A percentile compares a stretch with the other conserved stretches of the same genome.
Conservation (phyloP, 306 rosid species). For the Begonia loranthoides region DNA sequence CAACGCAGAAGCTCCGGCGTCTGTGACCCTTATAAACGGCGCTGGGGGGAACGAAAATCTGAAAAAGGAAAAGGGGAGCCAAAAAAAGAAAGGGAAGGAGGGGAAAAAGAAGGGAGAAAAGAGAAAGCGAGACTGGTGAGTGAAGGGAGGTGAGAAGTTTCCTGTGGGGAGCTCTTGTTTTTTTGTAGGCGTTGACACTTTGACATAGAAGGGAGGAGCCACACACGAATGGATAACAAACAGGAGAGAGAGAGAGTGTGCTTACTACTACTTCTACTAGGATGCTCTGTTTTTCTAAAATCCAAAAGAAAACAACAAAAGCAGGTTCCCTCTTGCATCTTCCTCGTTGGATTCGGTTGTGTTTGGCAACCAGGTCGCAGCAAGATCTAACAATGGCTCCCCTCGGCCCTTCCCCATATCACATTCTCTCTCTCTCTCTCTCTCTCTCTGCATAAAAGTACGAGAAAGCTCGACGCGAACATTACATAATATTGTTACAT, state of each 20-base stretch:
- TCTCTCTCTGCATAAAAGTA: slow-evolving; percentile 33
- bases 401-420: no score
- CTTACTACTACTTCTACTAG: no score
- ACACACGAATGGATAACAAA: slow-evolving; percentile 10
- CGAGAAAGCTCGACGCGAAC: slow-evolving; percentile 38
- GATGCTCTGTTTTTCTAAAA: no score
- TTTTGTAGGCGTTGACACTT: slow-evolving; percentile 29
- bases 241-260: no score
- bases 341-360: slow-evolving; percentile 54
- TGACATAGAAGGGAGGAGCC: neutral
- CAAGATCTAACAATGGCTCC: no score
- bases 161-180: slow-evolving; percentile 15
- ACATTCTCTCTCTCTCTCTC: no score
- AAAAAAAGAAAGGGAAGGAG: slow-evolving; percentile 2
- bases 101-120: slow-evolving; percentile 11
- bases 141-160: slow-evolving; percentile 60
- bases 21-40: slow-evolving; percentile 17
- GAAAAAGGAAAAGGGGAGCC: neutral
- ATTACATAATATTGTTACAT: no score
- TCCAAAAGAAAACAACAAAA: no score
- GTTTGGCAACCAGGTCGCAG: no score
- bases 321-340: slow-evolving; percentile 42
- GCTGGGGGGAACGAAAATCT: slow-evolving; percentile 8
- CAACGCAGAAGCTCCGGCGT: slow-evolving; percentile 7
- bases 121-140: slow-evolving; percentile 14